Evolutionary conservation across 805 yeast genomes (phyloP), one percentile per base, ranked within the genome.

Genomic region (Tetrapisispora iriomotensis): DNA sequence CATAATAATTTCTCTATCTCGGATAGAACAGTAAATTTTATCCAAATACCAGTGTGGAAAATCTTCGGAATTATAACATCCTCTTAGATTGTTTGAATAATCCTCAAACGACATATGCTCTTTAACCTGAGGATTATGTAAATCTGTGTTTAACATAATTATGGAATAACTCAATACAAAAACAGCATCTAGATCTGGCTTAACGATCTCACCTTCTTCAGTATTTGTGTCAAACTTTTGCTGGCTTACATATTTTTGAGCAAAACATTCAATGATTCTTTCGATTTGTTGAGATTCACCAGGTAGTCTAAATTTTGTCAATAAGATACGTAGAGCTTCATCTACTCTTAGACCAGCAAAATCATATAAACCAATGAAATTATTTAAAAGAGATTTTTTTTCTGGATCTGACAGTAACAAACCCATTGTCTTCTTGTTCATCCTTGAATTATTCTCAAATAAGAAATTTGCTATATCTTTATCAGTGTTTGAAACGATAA

Each of bases 271-370:
- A 22, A 92, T 81, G 13, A 90, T 75, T 51, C 96, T 72, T 59
- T 92, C 98, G 56, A 92, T 92, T 59, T 86, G 96, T 54, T 87
- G 97, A 0, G 96, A 82, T 62, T 92, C 99, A 43, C 99, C 99
- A 1, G 97, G 97, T 36, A 92, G 69, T 58, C 98, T 74, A 56
- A 92, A 90, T 17, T 82, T 74, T 41, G 83, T 82, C 48, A 94
- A 67, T 43, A 92, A 60, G 40, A 83, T 70, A 52, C 99, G 72
- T 38, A 92, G 66, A 0, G 96, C 96, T 60, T 90, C 96, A 60
- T 92, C 99, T 2, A 94, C 90, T 53, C 98, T 70, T 49, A 82
- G 66, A 15, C 75, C 81, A 27, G 68, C 65, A 56, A 88, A 88
- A 41, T 88, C 90, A 56, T 90, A 81, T 39, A 77, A 60, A 1